Evolutionary conservation across 108 stramenopile genomes (phyloP).

Genomic region (Pseudonitzschia multistriata): DNA sequence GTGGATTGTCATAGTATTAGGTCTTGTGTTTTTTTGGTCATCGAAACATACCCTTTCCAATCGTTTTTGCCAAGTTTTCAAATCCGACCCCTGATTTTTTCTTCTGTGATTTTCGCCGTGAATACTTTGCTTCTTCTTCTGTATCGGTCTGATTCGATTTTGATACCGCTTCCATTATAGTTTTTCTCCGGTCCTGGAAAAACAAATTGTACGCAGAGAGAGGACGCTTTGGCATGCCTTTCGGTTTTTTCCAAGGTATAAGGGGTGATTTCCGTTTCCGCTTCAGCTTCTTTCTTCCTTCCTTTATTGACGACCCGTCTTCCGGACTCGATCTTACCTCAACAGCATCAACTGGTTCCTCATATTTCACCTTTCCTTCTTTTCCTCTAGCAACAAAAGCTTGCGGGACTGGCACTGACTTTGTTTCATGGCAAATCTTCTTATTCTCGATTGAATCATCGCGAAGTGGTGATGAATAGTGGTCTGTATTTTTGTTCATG

Average conservation of each 20-base stretch:
- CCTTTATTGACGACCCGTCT: neutral
- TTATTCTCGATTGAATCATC: neutral
- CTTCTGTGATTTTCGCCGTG: slow-evolving; percentile 22
- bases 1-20: neutral
- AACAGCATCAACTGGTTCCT: neutral
- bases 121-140: neutral
- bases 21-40: neutral
- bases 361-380: neutral
- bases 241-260: slow-evolving; percentile 52
- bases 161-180: slow-evolving; percentile 23
- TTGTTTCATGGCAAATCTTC: neutral
- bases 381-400: neutral
- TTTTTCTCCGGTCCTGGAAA: slow-evolving; percentile 46
- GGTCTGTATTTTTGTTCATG: neutral
- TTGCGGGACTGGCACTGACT: neutral
- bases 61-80: slow-evolving; percentile 60
- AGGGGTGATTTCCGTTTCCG: slow-evolving; percentile 29
- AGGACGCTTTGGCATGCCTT: slow-evolving; percentile 53
- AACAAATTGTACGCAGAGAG: slow-evolving; percentile 58
- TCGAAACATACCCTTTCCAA: slow-evolving; percentile 12
- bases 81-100: slow-evolving; percentile 51
- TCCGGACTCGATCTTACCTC: neutral
- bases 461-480: neutral
- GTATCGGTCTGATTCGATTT: neutral
- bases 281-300: slow-evolving; percentile 17